Conservation (phyloP, 306 rosid genomes). For the Senna tora region DNA sequence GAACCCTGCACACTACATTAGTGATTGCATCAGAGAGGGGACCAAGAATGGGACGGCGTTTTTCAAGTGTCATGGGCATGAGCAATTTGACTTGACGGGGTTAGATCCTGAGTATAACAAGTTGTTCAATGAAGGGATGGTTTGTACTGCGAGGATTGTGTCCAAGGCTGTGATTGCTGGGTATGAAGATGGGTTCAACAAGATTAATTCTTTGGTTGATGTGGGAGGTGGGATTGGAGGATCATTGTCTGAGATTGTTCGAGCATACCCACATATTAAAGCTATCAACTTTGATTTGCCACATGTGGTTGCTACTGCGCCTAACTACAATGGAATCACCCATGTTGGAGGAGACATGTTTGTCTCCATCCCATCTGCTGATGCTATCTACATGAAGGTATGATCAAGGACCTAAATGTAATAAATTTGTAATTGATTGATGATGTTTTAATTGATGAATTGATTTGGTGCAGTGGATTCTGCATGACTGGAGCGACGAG, state of each 20-base stretch:
- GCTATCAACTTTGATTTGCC: conserved; percentile 52
- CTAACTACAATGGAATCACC: conserved; percentile 38
- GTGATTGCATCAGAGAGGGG: conserved; percentile 43
- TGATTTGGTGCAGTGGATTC: conserved; percentile 70
- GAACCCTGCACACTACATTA: conserved; percentile 39
- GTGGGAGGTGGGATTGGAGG: conserved; percentile 54
- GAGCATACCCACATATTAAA: conserved; percentile 46
- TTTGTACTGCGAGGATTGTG: not conserved
- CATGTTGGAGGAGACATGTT: conserved; percentile 55
- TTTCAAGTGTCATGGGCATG: conserved; percentile 52
- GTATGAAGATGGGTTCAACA: too few species aligned
- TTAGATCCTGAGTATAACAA: conserved; percentile 38
- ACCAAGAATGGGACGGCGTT: conserved; percentile 49
- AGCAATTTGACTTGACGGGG: conserved; percentile 47
- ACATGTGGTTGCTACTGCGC: conserved; percentile 47
- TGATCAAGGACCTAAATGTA: too few species aligned
- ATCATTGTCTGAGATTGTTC: conserved; percentile 46
- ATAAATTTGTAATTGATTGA: too few species aligned
- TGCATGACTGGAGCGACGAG: conserved; percentile 76
- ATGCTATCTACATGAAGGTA: too few species aligned
- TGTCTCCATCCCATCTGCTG: conserved; percentile 31
- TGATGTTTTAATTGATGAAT: too few species aligned
- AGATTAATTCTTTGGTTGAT: conserved; percentile 41
- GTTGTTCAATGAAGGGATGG: not conserved
- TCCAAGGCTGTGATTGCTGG: too few species aligned